phyloP scores from a whole-genome alignment of 2,329 filamentous ascomycete species.

The Ceratocystis smalleyi region DNA sequence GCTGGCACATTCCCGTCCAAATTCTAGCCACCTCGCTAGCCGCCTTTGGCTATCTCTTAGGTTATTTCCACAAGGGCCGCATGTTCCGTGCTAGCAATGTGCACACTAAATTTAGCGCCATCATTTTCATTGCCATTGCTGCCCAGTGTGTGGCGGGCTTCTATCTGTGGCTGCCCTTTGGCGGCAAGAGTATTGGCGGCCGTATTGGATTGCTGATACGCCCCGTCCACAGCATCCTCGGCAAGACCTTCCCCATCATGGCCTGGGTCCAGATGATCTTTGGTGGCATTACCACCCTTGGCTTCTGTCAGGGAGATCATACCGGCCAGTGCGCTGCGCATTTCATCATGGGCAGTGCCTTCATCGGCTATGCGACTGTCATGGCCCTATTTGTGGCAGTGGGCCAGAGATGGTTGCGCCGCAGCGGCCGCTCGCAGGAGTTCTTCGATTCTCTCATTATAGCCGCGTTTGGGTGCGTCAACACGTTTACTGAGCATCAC shows the following conservation, averaged over 20 bases:
- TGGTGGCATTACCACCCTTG: conserved; percentile 78
- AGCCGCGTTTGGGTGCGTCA: conserved; percentile 88
- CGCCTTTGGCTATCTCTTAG: conserved; percentile 74
- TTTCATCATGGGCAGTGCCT: conserved; percentile 97
- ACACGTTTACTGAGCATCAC: conserved; percentile 93
- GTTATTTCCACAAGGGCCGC: conserved; percentile 77
- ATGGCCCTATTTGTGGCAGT: conserved; percentile 75
- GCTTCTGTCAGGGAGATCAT: conserved; percentile 87
- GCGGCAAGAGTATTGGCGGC: conserved; percentile 69
- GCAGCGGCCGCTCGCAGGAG: conserved; percentile 77
- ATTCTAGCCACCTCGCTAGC: conserved; percentile 58
- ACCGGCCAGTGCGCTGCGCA: conserved; percentile 85
- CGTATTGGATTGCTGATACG: conserved; percentile 60
- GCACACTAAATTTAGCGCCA: conserved; percentile 65
- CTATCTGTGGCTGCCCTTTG: conserved; percentile 68
- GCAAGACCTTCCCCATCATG: conserved; percentile 73
- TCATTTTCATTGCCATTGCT: conserved; percentile 64
- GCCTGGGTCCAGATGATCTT: conserved; percentile 93
- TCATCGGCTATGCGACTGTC: conserved; percentile 83
- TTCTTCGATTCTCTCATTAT: conserved; percentile 92
- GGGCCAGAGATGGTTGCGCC: conserved; percentile 72
- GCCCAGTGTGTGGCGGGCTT: conserved; percentile 65
- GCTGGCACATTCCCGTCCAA: conserved; percentile 90
- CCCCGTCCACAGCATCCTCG: conserved; percentile 60
- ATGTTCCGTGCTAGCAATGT: conserved; percentile 63